Base-by-base conservation (phyloP, 306 rosid genomes). In the Amphicarpaea edgeworthii region DNA sequence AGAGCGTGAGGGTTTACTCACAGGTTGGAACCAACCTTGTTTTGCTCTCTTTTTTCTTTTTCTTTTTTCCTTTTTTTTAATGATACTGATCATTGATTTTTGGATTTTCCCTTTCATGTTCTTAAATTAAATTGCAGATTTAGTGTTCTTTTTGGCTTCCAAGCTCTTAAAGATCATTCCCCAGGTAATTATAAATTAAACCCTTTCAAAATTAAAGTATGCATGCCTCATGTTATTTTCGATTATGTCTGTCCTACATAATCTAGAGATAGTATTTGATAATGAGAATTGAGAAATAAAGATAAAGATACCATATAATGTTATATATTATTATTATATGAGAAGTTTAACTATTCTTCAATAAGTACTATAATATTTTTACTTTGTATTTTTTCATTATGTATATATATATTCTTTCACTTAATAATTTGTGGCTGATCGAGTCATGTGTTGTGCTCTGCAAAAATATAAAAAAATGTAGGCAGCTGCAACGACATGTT, bases 401-500 rank as follows among this genome's bases (percentile, higher is more conserved):
- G n/a, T n/a, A n/a, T 26, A 12, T 15, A n/a, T 32, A 3, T 24
- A 7, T 55, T 61, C 5, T 30, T 47, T 32, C 40, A 4, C 62
- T 62, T 5, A 10, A 21, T 28, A n/a, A n/a, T n/a, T 21, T 45
- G 1, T 67, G 10, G 28, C 28, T 24, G 28, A 24, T n/a, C n/a
- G n/a, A n/a, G n/a, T n/a, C n/a, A n/a, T n/a, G n/a, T n/a, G n/a
- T 28, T 28, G 32, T 28, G 32, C 15, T 3, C n/a, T 26, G 12
- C 20, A 23, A 51, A 41, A 24, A n/a, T 28, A 5, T 28, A 28
- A 28, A 24, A 53, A 58, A 16, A 65, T 65, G 59, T 65, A 93
- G 98, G 99, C 97, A 45, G 97, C 97, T 4, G 96, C 97, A 17
- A 95, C 99, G 5, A 88, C 99, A n/a, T 95, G 99, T 61, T 95